phyloP scores from a whole-genome alignment of 352 stramenopile genomes.

The Pseudoperonospora humuli region DNA sequence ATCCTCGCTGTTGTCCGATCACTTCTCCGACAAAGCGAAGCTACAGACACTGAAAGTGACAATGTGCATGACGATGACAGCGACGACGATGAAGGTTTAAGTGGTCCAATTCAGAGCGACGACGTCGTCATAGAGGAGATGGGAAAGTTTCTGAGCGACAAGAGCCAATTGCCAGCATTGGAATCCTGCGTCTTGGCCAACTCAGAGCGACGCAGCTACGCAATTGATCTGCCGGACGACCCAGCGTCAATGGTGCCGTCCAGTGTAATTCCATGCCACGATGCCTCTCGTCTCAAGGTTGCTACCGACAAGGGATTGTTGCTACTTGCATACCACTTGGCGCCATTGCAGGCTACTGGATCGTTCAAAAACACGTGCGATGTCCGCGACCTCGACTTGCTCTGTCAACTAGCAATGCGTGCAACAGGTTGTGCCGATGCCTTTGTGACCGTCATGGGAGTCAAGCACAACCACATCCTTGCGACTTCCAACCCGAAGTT shows the following conservation, averaged over 20 bases:
- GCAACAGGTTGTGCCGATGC: conserved; percentile 17
- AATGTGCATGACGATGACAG: neutral
- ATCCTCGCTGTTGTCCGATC: conserved; percentile 29
- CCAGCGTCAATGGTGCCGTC: conserved; percentile 11
- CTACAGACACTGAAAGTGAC: neutral
- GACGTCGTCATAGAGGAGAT: conserved; percentile 4
- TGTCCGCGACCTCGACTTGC: conserved; percentile 17
- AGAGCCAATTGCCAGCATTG: conserved; percentile 9
- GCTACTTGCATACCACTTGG: conserved; percentile 20
- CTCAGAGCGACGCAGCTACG: conserved; percentile 27
- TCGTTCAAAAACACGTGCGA: conserved; percentile 15
- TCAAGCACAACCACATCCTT: conserved; percentile 27
- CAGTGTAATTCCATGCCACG: conserved; percentile 24
- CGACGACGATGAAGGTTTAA: conserved; percentile 1
- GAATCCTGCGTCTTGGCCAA: conserved; percentile 29
- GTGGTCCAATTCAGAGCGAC: neutral
- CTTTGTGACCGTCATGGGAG: conserved; percentile 28
- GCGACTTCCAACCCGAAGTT: conserved; percentile 19
- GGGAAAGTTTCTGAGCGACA: conserved; percentile 8
- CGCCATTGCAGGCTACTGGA: conserved; percentile 6
- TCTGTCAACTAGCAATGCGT: conserved; percentile 25
- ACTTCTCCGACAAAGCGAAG: conserved; percentile 14
- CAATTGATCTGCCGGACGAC: conserved; percentile 22
- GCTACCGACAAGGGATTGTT: conserved; percentile 24
- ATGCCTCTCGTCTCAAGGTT: conserved; percentile 16